Conservation (phyloP, 2,329 filamentous ascomycete species). For the Venturia aucupariae region DNA sequence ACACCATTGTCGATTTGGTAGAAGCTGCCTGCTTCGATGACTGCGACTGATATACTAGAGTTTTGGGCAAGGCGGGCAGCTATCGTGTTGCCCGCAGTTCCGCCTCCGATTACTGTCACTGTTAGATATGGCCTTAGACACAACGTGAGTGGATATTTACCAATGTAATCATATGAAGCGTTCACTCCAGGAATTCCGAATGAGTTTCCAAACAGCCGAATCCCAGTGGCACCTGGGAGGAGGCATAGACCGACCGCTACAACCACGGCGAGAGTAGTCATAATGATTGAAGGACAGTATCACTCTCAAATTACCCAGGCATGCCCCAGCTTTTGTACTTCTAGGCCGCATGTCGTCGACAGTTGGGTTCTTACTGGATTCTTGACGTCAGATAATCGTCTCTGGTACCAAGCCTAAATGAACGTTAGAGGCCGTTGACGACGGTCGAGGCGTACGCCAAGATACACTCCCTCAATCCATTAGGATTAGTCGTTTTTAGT, state of each 20-base stretch:
- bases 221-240: neutral
- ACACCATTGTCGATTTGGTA: neutral
- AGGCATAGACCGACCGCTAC: neutral
- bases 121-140: neutral
- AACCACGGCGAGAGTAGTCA: neutral
- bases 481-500: too few species aligned
- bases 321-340: too few species aligned
- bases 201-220: neutral
- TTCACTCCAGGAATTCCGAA: neutral
- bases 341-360: too few species aligned
- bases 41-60: neutral
- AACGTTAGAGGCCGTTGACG: too few species aligned
- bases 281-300: too few species aligned
- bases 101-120: conserved; percentile 1
- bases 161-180: neutral
- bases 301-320: too few species aligned
- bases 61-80: conserved; percentile 4
- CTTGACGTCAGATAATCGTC: too few species aligned
- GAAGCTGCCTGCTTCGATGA: conserved; percentile 6
- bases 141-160: neutral
- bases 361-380: too few species aligned
- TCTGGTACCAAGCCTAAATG: too few species aligned
- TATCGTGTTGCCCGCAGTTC: conserved; percentile 6
- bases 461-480: too few species aligned
- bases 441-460: too few species aligned